Evolutionary conservation across 495 filamentous ascomycete genomes (phyloP).

Genomic region (Xanthoparmelia taractica): DNA sequence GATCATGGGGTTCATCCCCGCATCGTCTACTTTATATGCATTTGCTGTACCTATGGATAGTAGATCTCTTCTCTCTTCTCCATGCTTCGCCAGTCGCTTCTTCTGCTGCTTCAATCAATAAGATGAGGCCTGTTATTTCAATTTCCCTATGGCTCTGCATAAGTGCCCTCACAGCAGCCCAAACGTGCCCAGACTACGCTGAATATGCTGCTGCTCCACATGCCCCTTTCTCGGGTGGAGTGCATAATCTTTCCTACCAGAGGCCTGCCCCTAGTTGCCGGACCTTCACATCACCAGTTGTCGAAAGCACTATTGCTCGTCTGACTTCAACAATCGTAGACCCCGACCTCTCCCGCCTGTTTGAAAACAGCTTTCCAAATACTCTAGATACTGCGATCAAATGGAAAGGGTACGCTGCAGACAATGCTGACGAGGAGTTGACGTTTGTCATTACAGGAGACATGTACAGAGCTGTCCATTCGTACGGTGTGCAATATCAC

Average conservation of each 20-base stretch:
- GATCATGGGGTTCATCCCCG: constrained; percentile 1
- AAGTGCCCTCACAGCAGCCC: neutral
- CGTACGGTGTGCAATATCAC: neutral
- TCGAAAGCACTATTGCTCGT: constrained; percentile 45
- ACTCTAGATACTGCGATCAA: constrained; percentile 59
- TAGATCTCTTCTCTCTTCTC: neutral
- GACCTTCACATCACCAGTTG: constrained; percentile 46
- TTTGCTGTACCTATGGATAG: neutral
- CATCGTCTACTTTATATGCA: neutral
- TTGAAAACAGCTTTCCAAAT: constrained; percentile 56
- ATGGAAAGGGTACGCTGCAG: constrained; percentile 50
- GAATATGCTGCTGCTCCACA: constrained; percentile 33
- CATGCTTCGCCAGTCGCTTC: neutral
- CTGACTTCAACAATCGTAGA: constrained; percentile 46
- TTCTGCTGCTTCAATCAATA: neutral
- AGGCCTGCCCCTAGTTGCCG: constrained; percentile 49
- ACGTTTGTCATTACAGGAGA: constrained; percentile 55
- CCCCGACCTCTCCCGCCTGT: constrained; percentile 56
- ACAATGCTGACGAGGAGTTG: constrained; percentile 30
- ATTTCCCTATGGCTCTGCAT: neutral
- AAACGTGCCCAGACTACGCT: constrained; percentile 33
- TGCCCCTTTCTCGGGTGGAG: constrained; percentile 31
- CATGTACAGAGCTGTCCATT: constrained; percentile 29
- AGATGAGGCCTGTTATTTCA: neutral
- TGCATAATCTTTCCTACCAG: constrained; percentile 46